A percentile compares a stretch with the other conserved stretches of the same genome.
These are phyloP conservation scores for Epichloe elymi DNA, from an alignment of 2,329 filamentous ascomycete genomes.

Conservation along the genomic window DNA sequence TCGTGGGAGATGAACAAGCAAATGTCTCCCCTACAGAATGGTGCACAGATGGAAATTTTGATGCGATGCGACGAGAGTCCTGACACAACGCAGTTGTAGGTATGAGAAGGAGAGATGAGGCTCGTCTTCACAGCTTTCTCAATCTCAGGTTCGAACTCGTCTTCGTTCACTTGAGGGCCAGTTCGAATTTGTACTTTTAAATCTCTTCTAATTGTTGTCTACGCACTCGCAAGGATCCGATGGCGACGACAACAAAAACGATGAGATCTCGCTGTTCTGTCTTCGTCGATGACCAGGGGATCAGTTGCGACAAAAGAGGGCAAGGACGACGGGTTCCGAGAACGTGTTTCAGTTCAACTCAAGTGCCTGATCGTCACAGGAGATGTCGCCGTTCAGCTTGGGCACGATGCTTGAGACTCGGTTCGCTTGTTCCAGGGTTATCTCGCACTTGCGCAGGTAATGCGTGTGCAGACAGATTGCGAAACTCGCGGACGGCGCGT, in stretches of 20 bases:
- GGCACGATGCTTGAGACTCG: conserved; percentile 6
- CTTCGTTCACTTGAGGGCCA: conserved; percentile 19
- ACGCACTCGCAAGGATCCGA: conserved; percentile 23
- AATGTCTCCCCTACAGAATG: conserved; percentile 77
- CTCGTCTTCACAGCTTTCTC: conserved; percentile 1
- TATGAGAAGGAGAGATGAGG: background rate
- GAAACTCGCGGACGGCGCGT: conserved; percentile 4
- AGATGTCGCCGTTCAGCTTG: conserved; percentile 13
- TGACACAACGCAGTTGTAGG: conserved; percentile 8
- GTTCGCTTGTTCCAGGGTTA: conserved; percentile 7
- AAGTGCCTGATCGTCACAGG: conserved; percentile 16
- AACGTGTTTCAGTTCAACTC: conserved; percentile 31
- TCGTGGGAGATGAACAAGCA: conserved; percentile 88
- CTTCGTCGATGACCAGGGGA: conserved; percentile 21
- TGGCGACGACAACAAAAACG: conserved; percentile 18
- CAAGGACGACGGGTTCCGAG: conserved; percentile 19
- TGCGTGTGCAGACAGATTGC: conserved; percentile 2
- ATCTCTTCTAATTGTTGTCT: conserved; percentile 23
- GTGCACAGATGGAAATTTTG: conserved; percentile 19
- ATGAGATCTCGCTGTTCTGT: conserved; percentile 20
- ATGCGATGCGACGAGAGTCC: conserved; percentile 11
- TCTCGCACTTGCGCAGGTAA: conserved; percentile 6
- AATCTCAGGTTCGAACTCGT: conserved; percentile 8
- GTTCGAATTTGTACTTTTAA: conserved; percentile 10
- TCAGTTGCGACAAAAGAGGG: conserved; percentile 19